These are phyloP conservation scores for Didymosphaeria variabile DNA, from an alignment of 2,329 filamentous ascomycete species.

Conservation along the genomic window DNA sequence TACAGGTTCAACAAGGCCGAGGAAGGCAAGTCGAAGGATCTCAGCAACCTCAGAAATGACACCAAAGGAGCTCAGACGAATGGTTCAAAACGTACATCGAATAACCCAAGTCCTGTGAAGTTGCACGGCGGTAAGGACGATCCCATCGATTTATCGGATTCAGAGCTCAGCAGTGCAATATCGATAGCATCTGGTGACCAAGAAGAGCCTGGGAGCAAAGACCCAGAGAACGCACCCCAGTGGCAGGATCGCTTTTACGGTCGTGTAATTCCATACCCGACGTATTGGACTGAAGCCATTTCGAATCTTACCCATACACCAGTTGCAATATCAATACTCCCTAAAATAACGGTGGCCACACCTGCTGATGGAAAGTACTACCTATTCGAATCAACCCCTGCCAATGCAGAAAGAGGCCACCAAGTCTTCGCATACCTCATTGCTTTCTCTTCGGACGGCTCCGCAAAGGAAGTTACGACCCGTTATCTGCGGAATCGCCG, in stretches of 20 bases:
- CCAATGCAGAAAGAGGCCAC: slow-evolving; percentile 82
- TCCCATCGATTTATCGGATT: slow-evolving; percentile 58
- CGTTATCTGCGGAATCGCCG: slow-evolving; percentile 84
- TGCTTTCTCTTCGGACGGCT: slow-evolving; percentile 82
- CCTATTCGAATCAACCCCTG: slow-evolving; percentile 78
- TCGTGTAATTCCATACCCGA: slow-evolving; percentile 80
- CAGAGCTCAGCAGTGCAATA: slow-evolving; percentile 57
- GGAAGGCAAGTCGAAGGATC: slow-evolving; percentile 68
- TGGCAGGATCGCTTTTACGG: slow-evolving; percentile 66
- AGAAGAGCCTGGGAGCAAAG: slow-evolving; percentile 62
- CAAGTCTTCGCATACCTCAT: slow-evolving; percentile 92
- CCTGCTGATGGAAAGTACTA: slow-evolving; percentile 72
- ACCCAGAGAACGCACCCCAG: slow-evolving; percentile 50
- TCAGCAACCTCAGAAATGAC: slow-evolving; percentile 32
- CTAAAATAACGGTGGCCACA: slow-evolving; percentile 62
- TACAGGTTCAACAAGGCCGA: slow-evolving; percentile 92
- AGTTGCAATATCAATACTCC: slow-evolving; percentile 76
- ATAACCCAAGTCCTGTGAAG: slow-evolving; percentile 16
- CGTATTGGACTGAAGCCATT: slow-evolving; percentile 92
- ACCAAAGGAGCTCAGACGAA: slow-evolving; percentile 4
- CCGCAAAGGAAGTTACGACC: slow-evolving; percentile 93
- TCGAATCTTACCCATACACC: slow-evolving; percentile 83
- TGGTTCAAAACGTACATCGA: slow-evolving; percentile 4
- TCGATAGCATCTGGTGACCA: slow-evolving; percentile 56
- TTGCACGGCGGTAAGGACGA: slow-evolving; percentile 39